phyloP scores from a whole-genome alignment of 129 eudicot genomes.

The Rutidosis leptorrhynchoides region DNA sequence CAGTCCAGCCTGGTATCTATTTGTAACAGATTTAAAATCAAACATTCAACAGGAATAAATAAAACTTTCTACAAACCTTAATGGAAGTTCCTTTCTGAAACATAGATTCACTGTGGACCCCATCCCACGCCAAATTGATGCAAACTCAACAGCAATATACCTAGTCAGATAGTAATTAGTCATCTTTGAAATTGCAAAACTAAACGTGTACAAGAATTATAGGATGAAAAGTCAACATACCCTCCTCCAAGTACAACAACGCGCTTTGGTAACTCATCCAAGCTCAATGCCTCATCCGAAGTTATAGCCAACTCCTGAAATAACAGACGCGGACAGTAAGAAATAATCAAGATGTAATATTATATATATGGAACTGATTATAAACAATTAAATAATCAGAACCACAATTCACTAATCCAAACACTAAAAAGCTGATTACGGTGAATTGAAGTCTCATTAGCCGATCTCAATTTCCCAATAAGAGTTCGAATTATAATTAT shows the following conservation, averaged over 20 bases:
- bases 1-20: neutral
- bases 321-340: neutral
- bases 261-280: slow-evolving; percentile 91
- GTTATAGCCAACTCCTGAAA: slow-evolving; percentile 83
- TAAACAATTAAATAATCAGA: no score
- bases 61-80: slow-evolving; percentile 47
- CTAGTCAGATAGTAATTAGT: slow-evolving; percentile 33
- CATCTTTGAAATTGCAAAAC: neutral
- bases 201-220: neutral
- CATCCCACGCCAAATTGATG: slow-evolving; percentile 99
- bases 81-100: slow-evolving; percentile 90
- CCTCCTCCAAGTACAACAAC: slow-evolving; percentile 95
- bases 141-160: slow-evolving; percentile 98
- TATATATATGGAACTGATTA: neutral
- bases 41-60: neutral
- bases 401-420: neutral
- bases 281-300: slow-evolving; percentile 96
- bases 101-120: slow-evolving; percentile 74
- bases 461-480: neutral
- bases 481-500: neutral
- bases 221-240: slow-evolving; percentile 33
- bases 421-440: neutral
- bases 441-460: neutral
- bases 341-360: neutral
- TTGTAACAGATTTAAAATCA: neutral